Evolutionary conservation across 371 early-diverging fungal species (phyloP), one percentile per base, ranked within the genome.

Genomic region (Mucor sp.): DNA sequence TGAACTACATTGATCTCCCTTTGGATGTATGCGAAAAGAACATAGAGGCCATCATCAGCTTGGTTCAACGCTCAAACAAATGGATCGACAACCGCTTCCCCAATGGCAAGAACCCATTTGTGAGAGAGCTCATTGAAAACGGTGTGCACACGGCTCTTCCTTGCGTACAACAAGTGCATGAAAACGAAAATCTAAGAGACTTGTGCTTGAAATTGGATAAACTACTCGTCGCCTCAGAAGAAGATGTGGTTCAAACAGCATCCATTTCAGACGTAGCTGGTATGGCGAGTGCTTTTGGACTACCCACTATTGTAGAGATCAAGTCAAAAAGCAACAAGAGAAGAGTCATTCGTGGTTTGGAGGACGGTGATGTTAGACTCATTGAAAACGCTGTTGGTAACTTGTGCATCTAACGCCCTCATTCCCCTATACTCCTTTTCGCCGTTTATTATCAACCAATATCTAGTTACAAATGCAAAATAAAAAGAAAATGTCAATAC

Each of bases 291-390:
- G 59, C 63, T 11, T 81, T 81, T 63, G 82, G 82, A 0, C 50
- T 81, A 9, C 56, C 64, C 12, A 67, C 72, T 7, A 47, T 68
- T 17, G 27, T 27, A 7, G 72, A 72, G 43, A 72, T 72, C 27
- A 60, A 64, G 58, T 68, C 72, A 1, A 74, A 72, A 12, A 75
- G 74, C 17, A 76, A 69, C 55, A 80, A 78, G 43, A 72, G 83
- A 48, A 67, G 83, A 19, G 68, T 83, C 3, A 63, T 83, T n/a
- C 80, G 74, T 48, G 80, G 83, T 17, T 32, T 65, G 7, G 83
- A 83, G 56, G 83, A 83, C 50, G 83, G 83, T 9, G 83, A 83
- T 47, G 74, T 83, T 17, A 70, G 83, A 47, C 57, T 80, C 14
- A 80, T 83, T 62, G 79, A 78, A 60, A 80, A 75, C 63, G 83